These are phyloP conservation scores for Eucalyptus sideroxylon DNA, from an alignment of 345 rosid species.

Conservation along the genomic window DNA sequence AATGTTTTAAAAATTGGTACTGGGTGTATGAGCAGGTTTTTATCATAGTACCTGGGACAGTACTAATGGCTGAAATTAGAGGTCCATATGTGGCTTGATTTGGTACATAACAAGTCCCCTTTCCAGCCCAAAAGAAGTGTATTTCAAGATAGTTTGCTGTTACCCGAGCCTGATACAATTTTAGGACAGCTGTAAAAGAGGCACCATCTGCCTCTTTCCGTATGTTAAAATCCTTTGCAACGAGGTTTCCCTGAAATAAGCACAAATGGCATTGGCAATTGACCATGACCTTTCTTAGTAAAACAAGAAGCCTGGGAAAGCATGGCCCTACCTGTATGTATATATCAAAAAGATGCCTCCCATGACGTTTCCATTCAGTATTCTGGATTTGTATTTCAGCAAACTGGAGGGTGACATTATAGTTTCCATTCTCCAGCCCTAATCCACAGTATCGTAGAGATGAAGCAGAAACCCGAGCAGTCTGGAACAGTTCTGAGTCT, in stretches of 20 bases:
- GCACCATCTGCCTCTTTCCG: constrained; percentile 7
- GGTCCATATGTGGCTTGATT: constrained; percentile 15
- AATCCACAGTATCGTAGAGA: constrained; percentile 67
- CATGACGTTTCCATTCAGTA: constrained; percentile 23
- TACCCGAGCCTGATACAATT: neutral
- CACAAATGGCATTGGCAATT: neutral
- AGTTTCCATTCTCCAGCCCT: constrained; percentile 78
- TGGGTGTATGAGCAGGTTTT: neutral
- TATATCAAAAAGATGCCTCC: constrained; percentile 34
- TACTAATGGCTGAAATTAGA: constrained; percentile 39
- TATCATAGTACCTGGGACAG: constrained; percentile 29
- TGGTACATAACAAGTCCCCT: constrained; percentile 23
- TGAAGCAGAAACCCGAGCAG: constrained; percentile 53
- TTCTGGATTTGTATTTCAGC: constrained; percentile 14
- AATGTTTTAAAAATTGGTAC: neutral
- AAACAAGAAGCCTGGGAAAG: neutral
- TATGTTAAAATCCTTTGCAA: constrained; percentile 31
- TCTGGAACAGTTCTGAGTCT: constrained; percentile 16
- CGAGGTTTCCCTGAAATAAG: constrained; percentile 23
- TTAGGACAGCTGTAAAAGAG: constrained; percentile 4
- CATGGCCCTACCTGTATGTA: constrained; percentile 27
- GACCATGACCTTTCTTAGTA: neutral
- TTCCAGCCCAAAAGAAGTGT: constrained; percentile 33
- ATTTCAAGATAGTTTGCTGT: constrained; percentile 20
- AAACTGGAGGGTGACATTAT: constrained; percentile 35